These are phyloP conservation scores for Scedosporium aurantiacum DNA, from an alignment of 2,329 filamentous ascomycete species.

Conservation along the genomic window DNA sequence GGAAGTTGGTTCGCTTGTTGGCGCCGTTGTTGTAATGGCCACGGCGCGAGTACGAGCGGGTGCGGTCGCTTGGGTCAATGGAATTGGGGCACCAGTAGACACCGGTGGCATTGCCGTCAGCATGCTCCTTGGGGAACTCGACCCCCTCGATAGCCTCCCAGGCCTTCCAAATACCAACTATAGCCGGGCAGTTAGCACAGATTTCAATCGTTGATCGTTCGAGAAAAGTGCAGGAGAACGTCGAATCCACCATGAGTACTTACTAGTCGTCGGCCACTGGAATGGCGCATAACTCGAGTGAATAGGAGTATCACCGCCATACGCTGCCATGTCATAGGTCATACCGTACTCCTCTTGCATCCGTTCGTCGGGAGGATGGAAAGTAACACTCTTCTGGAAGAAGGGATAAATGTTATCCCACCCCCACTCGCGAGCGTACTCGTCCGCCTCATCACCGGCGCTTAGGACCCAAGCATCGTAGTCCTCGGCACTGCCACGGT, in stretches of 20 bases:
- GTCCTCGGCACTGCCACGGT: conserved; percentile 9
- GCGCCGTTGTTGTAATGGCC: conserved; percentile 18
- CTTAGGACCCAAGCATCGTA: conserved; percentile 12
- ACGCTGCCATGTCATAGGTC: conserved; percentile 14
- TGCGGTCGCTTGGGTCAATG: conserved; percentile 16
- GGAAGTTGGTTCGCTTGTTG: conserved; percentile 8
- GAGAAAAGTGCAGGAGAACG: conserved; percentile 5
- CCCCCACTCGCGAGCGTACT: conserved; percentile 5
- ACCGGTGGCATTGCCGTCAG: conserved; percentile 15
- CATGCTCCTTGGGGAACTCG: conserved; percentile 15
- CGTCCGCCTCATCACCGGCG: conserved; percentile 7
- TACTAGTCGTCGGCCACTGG: conserved; percentile 11
- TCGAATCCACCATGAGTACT: background rate
- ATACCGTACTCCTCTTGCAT: conserved; percentile 14
- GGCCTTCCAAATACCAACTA: conserved; percentile 9
- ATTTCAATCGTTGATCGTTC: background rate
- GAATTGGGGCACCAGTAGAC: conserved; percentile 22
- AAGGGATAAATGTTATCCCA: conserved; percentile 10
- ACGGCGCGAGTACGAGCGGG: conserved; percentile 17
- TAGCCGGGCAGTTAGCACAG: no score
- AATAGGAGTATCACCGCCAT: conserved; percentile 10
- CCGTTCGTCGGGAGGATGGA: conserved; percentile 11
- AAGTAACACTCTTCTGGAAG: conserved; percentile 11
- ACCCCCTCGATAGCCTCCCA: conserved; percentile 15
- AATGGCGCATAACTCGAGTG: conserved; percentile 11